A percentile compares a stretch with the other conserved stretches of the same genome.
phyloP scores from a whole-genome alignment of 202 grass and related monocot genomes.

The Bolboschoenoplectus hybrid region DNA sequence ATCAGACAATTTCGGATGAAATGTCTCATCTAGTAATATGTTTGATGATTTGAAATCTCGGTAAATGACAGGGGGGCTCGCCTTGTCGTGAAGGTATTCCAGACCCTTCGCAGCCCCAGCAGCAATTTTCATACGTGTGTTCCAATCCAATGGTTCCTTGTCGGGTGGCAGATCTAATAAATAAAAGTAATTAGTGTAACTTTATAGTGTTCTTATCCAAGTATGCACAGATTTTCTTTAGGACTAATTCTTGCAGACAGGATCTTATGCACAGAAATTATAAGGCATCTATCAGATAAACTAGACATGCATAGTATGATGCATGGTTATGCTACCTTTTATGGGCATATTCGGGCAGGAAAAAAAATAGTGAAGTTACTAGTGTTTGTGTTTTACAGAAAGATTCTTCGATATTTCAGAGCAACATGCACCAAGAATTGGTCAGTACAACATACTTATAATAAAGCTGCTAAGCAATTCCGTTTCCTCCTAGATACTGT shows the following conservation, averaged over 20 bases:
- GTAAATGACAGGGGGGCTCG: conserved; percentile 88
- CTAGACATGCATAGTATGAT: not conserved
- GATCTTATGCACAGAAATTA: conserved; percentile 7
- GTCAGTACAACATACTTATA: not conserved
- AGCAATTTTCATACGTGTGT: conserved; percentile 84
- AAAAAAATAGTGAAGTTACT: not conserved
- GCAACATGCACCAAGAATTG: not conserved
- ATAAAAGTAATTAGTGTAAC: not conserved
- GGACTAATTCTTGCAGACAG: not conserved
- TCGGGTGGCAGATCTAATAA: conserved; percentile 69
- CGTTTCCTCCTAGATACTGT: not conserved
- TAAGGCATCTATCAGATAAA: not conserved
- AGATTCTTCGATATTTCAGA: not conserved
- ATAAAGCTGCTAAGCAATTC: not conserved
- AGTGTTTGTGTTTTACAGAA: not conserved
- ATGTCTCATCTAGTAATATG: conserved; percentile 69
- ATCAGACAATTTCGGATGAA: conserved; percentile 86
- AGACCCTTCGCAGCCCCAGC: conserved; percentile 84
- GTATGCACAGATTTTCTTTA: not conserved
- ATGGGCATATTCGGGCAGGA: not conserved
- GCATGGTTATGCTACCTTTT: not conserved
- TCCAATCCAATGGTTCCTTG: conserved; percentile 87
- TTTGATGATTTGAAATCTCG: conserved; percentile 91
- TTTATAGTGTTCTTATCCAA: not conserved
- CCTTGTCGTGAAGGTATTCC: conserved; percentile 91